Evolutionary conservation across 2,329 filamentous ascomycete genomes (phyloP), one percentile per base, ranked within the genome.

Genomic region (Rugonectria rugulosa): DNA sequence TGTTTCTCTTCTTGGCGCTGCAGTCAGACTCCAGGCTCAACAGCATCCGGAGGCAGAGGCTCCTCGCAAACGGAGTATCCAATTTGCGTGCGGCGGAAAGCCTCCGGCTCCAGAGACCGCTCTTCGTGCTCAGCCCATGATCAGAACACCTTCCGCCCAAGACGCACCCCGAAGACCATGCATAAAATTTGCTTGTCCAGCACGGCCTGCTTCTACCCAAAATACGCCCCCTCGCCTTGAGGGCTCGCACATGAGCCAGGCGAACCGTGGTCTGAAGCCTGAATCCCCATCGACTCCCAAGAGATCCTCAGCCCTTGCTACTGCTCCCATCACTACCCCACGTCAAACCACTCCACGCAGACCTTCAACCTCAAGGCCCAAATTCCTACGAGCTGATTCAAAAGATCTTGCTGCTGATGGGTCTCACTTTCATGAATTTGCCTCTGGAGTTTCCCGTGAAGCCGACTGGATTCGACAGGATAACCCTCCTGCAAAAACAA

Each of bases 391-490:
- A 7, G 82, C 80, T 14, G 74, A 79, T 53, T 77, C 77, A 5
- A 75, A 70, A 29, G 83, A 85, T 44, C 68, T 85, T 37, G 75
- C 77, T 31, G 78, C 77, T 34, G 84, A 88, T 60, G 79, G 80
- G 21, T 86, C 77, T 70, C 86, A 78, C 43, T 98, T 97, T 70
- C 91, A 97, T 71, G 94, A 97, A 68, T 98, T 98, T 72, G 94
- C 91, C 37, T 92, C 89, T 70, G 92, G 91, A 44, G 82, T 87
- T 54, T 81, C 89, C 34, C 86, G 91, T 55, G 90, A 95, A 59
- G 93, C 97, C 54, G 93, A 97, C 66, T 99, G 95, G 95, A 91
- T 96, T 24, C 79, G 79, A 14, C 86, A 89, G 52, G 88, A 91
- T 66, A 79, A 84, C 27, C 80, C 83, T 7, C 83, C 84, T 26